Evolutionary conservation across 306 rosid species (phyloP), one percentile per base, ranked within the genome.

Genomic region (Cajanus cajan): DNA sequence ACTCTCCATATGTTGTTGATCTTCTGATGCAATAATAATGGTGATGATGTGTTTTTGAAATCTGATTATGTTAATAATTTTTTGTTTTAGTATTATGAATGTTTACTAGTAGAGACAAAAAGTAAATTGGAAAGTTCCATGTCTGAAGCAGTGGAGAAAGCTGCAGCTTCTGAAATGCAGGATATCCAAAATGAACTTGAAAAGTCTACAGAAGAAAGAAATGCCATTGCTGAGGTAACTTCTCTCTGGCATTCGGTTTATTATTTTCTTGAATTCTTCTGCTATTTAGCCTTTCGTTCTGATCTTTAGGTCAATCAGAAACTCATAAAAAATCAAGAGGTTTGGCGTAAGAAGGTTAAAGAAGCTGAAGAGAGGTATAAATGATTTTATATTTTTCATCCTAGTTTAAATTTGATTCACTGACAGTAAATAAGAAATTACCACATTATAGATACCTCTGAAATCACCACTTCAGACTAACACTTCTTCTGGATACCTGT

Each of bases 281-380:
- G 69, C 76, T 50, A 45, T 54, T 68, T 36, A 25, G 24, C 55
- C 14, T 33, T 68, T 81, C 58, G 51, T 78, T 80, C 75, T 82
- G 71, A 65, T 28, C 69, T 67, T 41, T 81, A 95, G 97, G 57
- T 87, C 51, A 91, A 95, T 72, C 86, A 82, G 52, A 86, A 81
- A 54, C 90, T 93, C 83, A 91, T 95, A 59, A 86, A 91, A 92
- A 88, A 85, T 82, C 97, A 93, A 91, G 90, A 91, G 78, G 61
- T 54, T 44, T 86, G 82, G 90, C 73, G 91, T 39, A 81, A 76
- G 18, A 91, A 87, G 80, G 82, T 79, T 80, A 90, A 93, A 80
- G 94, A 87, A 86, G 87, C 78, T 82, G 94, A 87, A 79, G 92
- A 95, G 77, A 89, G 99, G 97, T 95, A 87, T 69, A 8, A 54